A percentile compares a stretch with the other conserved stretches of the same genome.
Evolutionary conservation across 2,329 filamentous ascomycete genomes (phyloP).

Genomic region (Atkinsonella hypoxylon): DNA sequence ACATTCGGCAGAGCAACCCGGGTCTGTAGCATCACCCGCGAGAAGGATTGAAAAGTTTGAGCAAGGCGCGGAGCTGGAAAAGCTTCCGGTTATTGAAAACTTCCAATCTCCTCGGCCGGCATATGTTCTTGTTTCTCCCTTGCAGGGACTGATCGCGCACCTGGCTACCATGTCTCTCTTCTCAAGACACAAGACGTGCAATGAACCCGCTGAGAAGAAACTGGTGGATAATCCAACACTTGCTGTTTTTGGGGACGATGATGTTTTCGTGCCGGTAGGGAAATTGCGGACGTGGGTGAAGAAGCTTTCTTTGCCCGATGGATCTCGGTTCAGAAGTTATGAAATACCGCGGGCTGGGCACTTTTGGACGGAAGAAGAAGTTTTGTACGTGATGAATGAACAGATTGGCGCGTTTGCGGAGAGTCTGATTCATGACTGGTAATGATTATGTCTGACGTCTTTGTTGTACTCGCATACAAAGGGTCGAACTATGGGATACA

Average conservation of each 20-base stretch:
- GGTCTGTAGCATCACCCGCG: neutral
- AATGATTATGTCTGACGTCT: neutral
- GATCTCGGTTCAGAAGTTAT: conserved; percentile 33
- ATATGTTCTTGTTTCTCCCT: conserved; percentile 58
- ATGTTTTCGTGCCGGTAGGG: conserved; percentile 57
- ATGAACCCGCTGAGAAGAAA: conserved; percentile 36
- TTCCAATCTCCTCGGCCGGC: conserved; percentile 29
- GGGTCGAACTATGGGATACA: no score
- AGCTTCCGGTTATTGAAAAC: conserved; percentile 19
- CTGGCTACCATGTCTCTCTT: conserved; percentile 50
- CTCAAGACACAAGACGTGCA: conserved; percentile 14
- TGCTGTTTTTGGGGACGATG: conserved; percentile 61
- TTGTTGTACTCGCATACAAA: neutral
- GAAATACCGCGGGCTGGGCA: conserved; percentile 46
- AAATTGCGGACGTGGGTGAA: conserved; percentile 56
- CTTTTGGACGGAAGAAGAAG: conserved; percentile 49
- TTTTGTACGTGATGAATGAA: conserved; percentile 21
- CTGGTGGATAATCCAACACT: conserved; percentile 49
- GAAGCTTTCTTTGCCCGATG: conserved; percentile 31
- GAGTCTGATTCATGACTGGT: conserved; percentile 2
- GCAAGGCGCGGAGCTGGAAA: conserved; percentile 9
- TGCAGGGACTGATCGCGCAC: conserved; percentile 46
- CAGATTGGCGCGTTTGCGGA: conserved; percentile 17
- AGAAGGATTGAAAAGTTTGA: neutral
- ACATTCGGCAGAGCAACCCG: no score